phyloP scores from a whole-genome alignment of 2,329 filamentous ascomycete genomes.

The Trichoderma atrobrunneum region DNA sequence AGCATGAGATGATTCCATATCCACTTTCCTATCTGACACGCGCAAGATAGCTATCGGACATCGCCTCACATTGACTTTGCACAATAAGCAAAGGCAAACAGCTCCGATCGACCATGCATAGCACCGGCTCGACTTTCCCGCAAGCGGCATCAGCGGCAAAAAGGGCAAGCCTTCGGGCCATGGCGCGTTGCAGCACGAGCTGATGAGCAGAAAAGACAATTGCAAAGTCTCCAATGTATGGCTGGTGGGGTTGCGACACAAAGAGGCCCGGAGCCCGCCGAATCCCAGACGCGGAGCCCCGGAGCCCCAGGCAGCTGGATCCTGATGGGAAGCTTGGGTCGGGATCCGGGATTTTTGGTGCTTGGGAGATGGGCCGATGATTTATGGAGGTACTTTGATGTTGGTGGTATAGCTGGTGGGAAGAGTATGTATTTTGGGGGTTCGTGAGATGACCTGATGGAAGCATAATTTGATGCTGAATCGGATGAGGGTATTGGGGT shows the following conservation, averaged over 20 bases:
- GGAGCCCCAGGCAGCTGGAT: slow-evolving; percentile 1
- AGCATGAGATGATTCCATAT: background rate
- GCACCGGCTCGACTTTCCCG: slow-evolving; percentile 2
- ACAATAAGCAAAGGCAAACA: background rate
- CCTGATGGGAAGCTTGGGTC: background rate
- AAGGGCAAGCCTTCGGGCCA: background rate
- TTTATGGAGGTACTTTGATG: background rate
- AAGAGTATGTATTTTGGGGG: background rate
- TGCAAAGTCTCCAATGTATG: background rate
- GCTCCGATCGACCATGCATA: background rate
- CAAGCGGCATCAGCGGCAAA: slow-evolving; percentile 16
- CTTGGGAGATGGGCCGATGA: background rate
- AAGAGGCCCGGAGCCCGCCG: slow-evolving; percentile 30
- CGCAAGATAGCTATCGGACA: slow-evolving; percentile 1
- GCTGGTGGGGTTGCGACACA: background rate
- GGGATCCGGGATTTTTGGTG: background rate
- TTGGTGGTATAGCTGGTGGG: background rate
- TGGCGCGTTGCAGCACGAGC: background rate
- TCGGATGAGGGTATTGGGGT: background rate
- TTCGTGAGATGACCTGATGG: background rate
- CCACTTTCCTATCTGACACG: background rate
- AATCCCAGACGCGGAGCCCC: slow-evolving; percentile 25
- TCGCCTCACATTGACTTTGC: background rate
- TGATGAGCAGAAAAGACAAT: background rate
- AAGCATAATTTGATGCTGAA: background rate